Percentiles rank a stretch among this genome's conserved stretches.
phyloP scores from a whole-genome alignment of 148 eudicot species.

The Salicornia ramosissima region DNA sequence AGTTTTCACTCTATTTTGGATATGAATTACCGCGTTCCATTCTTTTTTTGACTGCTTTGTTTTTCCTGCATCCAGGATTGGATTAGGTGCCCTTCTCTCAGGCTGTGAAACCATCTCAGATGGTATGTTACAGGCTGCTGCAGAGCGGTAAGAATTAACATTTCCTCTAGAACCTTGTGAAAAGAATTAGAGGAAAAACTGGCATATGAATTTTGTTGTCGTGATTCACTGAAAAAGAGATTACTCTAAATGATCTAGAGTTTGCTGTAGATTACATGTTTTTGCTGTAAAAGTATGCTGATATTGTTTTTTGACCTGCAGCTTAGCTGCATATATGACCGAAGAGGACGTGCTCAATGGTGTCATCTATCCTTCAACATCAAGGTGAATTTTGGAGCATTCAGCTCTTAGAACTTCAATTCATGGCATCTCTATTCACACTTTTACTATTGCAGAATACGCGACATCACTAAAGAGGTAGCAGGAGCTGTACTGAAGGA shows the following conservation, averaged over 20 bases:
- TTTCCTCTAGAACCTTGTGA: background rate
- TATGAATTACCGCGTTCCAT: background rate
- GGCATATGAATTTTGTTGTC: background rate
- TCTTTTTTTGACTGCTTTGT: constrained; percentile 10
- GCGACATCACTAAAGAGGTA: constrained; percentile 89
- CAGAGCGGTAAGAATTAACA: constrained; percentile 62
- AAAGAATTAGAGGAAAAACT: background rate
- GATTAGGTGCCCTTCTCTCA: constrained; percentile 91
- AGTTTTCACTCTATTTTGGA: constrained; percentile 25
- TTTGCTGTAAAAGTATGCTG: background rate
- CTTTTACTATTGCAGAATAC: constrained; percentile 52
- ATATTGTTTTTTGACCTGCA: constrained; percentile 24
- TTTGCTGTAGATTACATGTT: background rate
- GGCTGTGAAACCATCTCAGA: constrained; percentile 78
- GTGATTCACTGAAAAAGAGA: background rate
- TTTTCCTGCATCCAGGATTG: constrained; percentile 56
- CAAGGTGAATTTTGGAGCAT: constrained; percentile 45
- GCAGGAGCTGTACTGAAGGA: constrained; percentile 91
- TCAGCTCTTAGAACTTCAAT: background rate
- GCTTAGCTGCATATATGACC: constrained; percentile 89
- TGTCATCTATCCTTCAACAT: constrained; percentile 76
- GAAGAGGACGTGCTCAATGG: constrained; percentile 84
- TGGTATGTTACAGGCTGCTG: constrained; percentile 99
- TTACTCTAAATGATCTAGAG: background rate
- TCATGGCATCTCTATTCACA: constrained; percentile 8